These are phyloP conservation scores for Rostrohypoxylon terebratum DNA, from an alignment of 495 filamentous ascomycete species.

Conservation along the genomic window DNA sequence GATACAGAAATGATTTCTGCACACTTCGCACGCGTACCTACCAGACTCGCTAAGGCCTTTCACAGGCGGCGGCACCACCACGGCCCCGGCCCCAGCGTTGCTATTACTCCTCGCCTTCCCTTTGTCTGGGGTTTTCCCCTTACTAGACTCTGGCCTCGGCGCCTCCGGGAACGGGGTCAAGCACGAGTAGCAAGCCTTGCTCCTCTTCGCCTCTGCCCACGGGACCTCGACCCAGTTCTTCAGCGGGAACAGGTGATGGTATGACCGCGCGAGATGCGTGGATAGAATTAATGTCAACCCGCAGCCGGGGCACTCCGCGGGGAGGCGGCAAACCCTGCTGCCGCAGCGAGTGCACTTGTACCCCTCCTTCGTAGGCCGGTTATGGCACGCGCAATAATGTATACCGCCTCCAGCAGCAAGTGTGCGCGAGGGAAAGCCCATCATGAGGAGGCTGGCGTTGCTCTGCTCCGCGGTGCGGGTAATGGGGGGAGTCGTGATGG, in stretches of 20 bases:
- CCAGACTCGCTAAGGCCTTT: constrained; percentile 85
- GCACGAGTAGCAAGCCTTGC: constrained; percentile 66
- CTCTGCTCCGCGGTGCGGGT: constrained; percentile 74
- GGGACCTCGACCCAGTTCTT: constrained; percentile 90
- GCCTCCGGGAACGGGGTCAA: constrained; percentile 62
- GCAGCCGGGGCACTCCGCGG: constrained; percentile 91
- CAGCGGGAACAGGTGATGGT: constrained; percentile 95
- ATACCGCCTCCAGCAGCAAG: constrained; percentile 74
- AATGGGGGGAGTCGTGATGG: constrained; percentile 87
- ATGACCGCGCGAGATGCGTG: constrained; percentile 94
- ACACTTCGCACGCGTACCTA: constrained; percentile 87
- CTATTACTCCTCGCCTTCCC: constrained; percentile 47
- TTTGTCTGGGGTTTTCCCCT: constrained; percentile 35
- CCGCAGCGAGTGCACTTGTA: constrained; percentile 92
- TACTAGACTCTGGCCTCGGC: constrained; percentile 11
- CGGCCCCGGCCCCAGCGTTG: constrained; percentile 48
- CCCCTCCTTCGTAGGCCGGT: constrained; percentile 82
- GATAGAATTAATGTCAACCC: constrained; percentile 92
- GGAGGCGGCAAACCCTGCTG: constrained; percentile 89
- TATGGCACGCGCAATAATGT: constrained; percentile 89
- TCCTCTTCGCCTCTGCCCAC: constrained; percentile 74
- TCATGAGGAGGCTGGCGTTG: constrained; percentile 86
- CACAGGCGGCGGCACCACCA: constrained; percentile 53
- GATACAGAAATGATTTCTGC: constrained; percentile 91
- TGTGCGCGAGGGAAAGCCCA: constrained; percentile 97